These are phyloP conservation scores for Simplicillium sp. DNA, from an alignment of 2,329 filamentous ascomycete species.

Conservation along the genomic window DNA sequence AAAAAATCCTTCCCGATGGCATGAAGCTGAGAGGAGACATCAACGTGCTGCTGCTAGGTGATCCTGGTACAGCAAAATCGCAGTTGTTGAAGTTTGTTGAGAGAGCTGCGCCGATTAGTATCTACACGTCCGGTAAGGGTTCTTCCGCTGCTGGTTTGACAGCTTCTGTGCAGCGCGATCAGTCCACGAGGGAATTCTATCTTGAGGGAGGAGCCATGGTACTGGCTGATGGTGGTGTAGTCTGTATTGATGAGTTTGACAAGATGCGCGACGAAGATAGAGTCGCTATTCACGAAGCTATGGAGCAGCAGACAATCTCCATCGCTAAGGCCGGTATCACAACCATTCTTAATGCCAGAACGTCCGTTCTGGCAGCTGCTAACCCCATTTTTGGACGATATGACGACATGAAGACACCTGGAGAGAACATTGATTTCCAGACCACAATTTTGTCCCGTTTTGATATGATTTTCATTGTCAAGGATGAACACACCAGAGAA, in stretches of 20 bases:
- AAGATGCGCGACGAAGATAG: slow-evolving; percentile 99
- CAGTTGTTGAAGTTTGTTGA: slow-evolving; percentile 96
- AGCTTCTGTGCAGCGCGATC: slow-evolving; percentile 89
- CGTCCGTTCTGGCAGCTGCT: slow-evolving; percentile 87
- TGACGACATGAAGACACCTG: slow-evolving; percentile 93
- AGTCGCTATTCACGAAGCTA: slow-evolving; percentile 97
- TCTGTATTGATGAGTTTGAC: slow-evolving; percentile 98
- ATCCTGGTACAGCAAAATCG: slow-evolving; percentile 96
- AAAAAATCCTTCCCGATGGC: slow-evolving; percentile 94
- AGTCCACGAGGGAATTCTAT: slow-evolving; percentile 90
- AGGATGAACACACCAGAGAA: slow-evolving; percentile 81
- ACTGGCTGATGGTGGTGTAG: slow-evolving; percentile 88
- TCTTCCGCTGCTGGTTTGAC: slow-evolving; percentile 96
- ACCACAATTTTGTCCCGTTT: slow-evolving; percentile 97
- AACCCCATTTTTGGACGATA: slow-evolving; percentile 98
- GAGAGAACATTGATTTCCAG: slow-evolving; percentile 98
- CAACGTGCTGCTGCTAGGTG: slow-evolving; percentile 91
- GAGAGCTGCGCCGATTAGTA: slow-evolving; percentile 90
- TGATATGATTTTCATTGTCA: slow-evolving; percentile 99
- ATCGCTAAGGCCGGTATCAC: slow-evolving; percentile 98
- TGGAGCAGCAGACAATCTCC: slow-evolving; percentile 99
- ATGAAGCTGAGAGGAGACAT: slow-evolving; percentile 98
- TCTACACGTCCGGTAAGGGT: slow-evolving; percentile 97
- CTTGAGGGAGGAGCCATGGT: slow-evolving; percentile 98
- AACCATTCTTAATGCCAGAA: slow-evolving; percentile 91